Evolutionary conservation across 139 green algal species (phyloP).

Genomic region (Auxenochlorella protothecoides): DNA sequence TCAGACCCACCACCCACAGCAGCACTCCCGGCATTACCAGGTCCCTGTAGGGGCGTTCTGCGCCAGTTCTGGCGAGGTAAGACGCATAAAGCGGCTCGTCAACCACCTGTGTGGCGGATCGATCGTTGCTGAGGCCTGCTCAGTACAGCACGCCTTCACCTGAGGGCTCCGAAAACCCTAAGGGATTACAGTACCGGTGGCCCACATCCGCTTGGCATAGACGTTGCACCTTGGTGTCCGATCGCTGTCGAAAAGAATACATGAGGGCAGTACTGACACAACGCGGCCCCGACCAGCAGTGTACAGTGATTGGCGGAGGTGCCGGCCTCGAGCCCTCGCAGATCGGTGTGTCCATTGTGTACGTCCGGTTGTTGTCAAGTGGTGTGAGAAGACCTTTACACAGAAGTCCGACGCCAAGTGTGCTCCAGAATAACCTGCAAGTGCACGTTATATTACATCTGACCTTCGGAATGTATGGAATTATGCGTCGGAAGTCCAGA

Average conservation of each 20-base stretch:
- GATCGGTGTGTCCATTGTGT: no score
- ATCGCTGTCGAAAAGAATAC: constrained; percentile 26
- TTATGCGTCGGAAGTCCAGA: no score
- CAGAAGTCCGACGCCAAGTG: no score
- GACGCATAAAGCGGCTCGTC: constrained; percentile 38
- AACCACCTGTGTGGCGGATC: constrained; percentile 12
- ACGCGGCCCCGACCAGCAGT: constrained; percentile 25
- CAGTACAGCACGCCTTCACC: not conserved
- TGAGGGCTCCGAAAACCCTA: not conserved
- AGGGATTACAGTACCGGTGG: not conserved
- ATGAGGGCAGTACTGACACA: constrained; percentile 22
- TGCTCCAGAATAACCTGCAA: no score
- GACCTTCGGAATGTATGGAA: no score
- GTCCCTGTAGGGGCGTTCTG: constrained; percentile 18
- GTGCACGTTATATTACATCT: no score
- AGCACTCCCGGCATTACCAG: not conserved
- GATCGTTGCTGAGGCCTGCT: not conserved
- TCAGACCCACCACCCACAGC: no score
- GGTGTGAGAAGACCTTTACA: no score
- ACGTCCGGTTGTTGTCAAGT: no score
- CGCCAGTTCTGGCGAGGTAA: constrained; percentile 12
- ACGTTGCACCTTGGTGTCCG: constrained; percentile 5
- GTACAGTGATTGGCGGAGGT: no score
- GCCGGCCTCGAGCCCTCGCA: no score
- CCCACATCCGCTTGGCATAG: not conserved